Evolutionary conservation across 495 filamentous ascomycete species (phyloP), one percentile per base, ranked within the genome.

Genomic region (Annulohypoxylon stygium): DNA sequence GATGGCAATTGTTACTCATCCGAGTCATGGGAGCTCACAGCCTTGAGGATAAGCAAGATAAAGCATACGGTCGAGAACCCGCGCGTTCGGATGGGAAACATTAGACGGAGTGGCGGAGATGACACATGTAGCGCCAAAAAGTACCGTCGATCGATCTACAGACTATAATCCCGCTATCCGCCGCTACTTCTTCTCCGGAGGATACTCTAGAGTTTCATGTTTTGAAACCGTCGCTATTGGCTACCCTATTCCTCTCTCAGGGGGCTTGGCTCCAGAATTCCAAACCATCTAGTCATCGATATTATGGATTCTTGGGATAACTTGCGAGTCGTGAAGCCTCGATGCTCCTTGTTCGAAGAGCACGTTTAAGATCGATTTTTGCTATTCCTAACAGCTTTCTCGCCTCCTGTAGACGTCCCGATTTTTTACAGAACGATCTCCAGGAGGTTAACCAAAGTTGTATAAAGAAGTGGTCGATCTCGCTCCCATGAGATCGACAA

Each of bases 1-100:
- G 3, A 1, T 23, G 5, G 12, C 11, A 34, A 16, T 41, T 1
- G 11, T 50, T 25, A 10, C 3, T 45, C 14, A 12, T 16, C 47
- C 43, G 71, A 74, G 71, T 74, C 71, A 74, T 74, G 47, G 9
- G 9, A 33, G 14, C 61, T 36, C 39, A 61, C 57, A 25, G 26
- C 20, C 20, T 23, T 23, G 20, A 23, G 20, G 16, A 64, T 58
- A 8, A 26, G 36, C 39, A 8, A 14, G 36, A 59, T 30, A 47
- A 25, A 25, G 59, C 36, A 20, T 41, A 8, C n/a, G 18, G 53
- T 57, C 30, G 45, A 55, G 33, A 25, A 25, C 37, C 16, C 1
- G 45, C 20, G 18, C 11, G n/a, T 53, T 54, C 43, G 53, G 16
- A 59, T 4, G 9, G 54, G 55, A 65, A 61, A 61, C 36, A 65